Conservation (phyloP, 371 early-diverging fungal species). For the Chytridium lagenaria region DNA sequence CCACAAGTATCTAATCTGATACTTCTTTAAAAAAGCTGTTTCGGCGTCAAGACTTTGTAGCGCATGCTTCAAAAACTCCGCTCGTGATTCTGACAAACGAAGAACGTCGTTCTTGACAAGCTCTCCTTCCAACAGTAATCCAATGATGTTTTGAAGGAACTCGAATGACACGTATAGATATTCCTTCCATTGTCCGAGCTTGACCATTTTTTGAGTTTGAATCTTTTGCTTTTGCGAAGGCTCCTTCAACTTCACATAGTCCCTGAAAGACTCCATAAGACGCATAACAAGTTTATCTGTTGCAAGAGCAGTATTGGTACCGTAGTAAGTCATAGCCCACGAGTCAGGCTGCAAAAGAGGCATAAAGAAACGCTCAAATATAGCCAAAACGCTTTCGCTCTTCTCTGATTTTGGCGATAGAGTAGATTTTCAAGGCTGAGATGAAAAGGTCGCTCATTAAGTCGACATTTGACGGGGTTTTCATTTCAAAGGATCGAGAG, state of each 20-base stretch:
- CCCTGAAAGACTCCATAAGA: neutral
- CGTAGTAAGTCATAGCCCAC: neutral
- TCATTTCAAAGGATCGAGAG: neutral
- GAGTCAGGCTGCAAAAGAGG: neutral
- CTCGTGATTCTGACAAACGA: neutral
- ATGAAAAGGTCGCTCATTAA: neutral
- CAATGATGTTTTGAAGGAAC: neutral
- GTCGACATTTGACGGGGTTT: neutral
- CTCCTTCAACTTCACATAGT: neutral
- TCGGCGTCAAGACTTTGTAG: neutral
- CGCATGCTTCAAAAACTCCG: neutral
- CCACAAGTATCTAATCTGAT: conserved; percentile 2
- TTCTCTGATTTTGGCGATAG: neutral
- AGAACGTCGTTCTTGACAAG: neutral
- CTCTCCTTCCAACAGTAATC: neutral
- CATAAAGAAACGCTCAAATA: neutral
- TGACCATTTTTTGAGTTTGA: neutral
- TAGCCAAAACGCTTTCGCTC: neutral
- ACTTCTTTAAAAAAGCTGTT: neutral
- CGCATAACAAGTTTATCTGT: neutral
- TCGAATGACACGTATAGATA: neutral
- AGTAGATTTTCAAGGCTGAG: neutral
- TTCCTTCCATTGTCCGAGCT: conserved; percentile 8
- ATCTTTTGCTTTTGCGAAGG: conserved; percentile 14
- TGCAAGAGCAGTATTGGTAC: neutral